Evolutionary conservation across 2,329 filamentous ascomycete genomes (phyloP).

Genomic region (Arthrobotrys megalospora): DNA sequence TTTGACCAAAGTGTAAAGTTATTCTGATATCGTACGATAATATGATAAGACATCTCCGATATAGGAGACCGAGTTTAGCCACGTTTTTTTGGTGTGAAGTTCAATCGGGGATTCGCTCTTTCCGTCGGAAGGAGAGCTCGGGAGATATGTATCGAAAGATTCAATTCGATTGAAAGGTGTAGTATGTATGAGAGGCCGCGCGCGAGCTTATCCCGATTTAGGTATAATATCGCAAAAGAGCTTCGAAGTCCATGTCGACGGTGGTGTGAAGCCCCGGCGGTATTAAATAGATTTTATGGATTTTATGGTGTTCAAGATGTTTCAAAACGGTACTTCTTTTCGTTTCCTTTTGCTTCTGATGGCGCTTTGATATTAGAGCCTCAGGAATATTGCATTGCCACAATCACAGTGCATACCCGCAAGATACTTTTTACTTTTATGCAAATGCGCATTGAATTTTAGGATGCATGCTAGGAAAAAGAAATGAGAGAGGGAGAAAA

Average conservation of each 20-base stretch:
- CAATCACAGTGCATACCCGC: slow-evolving; percentile 22
- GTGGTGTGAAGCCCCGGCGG: slow-evolving; percentile 4
- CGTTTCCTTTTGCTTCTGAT: slow-evolving; percentile 23
- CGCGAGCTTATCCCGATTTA: slow-evolving; percentile 36
- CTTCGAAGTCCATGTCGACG: not conserved
- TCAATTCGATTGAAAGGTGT: slow-evolving; percentile 1
- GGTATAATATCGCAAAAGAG: slow-evolving; percentile 25
- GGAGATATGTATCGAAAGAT: slow-evolving; percentile 16
- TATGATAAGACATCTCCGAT: slow-evolving; percentile 30
- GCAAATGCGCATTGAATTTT: slow-evolving; percentile 2
- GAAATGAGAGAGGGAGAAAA: slow-evolving; percentile 33
- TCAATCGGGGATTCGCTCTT: slow-evolving; percentile 20
- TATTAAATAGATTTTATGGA: slow-evolving; percentile 1
- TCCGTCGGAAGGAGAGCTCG: slow-evolving; percentile 26
- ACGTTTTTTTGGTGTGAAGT: not conserved
- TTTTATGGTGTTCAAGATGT: slow-evolving; percentile 56
- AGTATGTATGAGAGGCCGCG: slow-evolving; percentile 9
- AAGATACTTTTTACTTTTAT: slow-evolving; percentile 9
- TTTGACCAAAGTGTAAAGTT: slow-evolving; percentile 8
- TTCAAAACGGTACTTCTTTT: slow-evolving; percentile 37
- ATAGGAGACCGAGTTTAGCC: slow-evolving; percentile 19
- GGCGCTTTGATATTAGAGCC: slow-evolving; percentile 50
- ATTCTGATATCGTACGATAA: slow-evolving; percentile 7
- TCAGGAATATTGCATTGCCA: slow-evolving; percentile 41
- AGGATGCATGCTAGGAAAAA: slow-evolving; percentile 6